Evolutionary conservation across 2,329 filamentous ascomycete species (phyloP), one percentile per base, ranked within the genome.

Genomic region (Aspergillus fructus): DNA sequence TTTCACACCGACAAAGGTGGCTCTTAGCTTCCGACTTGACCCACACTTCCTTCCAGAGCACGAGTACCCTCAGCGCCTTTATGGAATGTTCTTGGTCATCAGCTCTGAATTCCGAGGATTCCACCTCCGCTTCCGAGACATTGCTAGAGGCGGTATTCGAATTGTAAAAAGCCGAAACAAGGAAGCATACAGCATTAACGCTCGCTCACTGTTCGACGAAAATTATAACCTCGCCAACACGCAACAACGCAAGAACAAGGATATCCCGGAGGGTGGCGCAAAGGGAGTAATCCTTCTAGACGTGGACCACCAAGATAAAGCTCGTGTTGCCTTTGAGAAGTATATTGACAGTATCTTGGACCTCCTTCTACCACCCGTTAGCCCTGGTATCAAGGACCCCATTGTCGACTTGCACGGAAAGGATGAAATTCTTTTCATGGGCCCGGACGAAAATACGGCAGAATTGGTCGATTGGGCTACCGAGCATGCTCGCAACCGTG

Each of bases 191-290:
- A 85, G 89, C 60, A 97, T 97, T 81, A 99, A 99, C 72, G 93
- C 93, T 39, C 89, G 94, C 59, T 96, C 92, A 57, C 83, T 99
- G 62, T 99, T 99, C 68, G 94, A 99, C 67, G 94, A 99, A 80
- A 99, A 99, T 78, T 99, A 99, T 78, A 96, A 94, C 62, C 85
- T 99, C 60, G 93, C 94, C 64, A 97, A 96, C 77, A 99, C 94
- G 0, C 94, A 99, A 78, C 94, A 99, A 79, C 91, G 94, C 71
- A 99, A 99, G 85, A 99, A 99, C 84, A 99, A 99, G 82, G 94
- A 99, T 70, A 99, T 99, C 52, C 94, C 94, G 3, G 94, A 99
- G 79, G 94, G 94, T 63, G 94, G 94, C 55, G 96, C 93, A 68
- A 99, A 99, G 81, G 94, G 94, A 79, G 94, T 99, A 57, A 93